A percentile compares a stretch with the other conserved stretches of the same genome.
These are phyloP conservation scores for Usnea hakonensis DNA, from an alignment of 495 filamentous ascomycete species.

Conservation along the genomic window DNA sequence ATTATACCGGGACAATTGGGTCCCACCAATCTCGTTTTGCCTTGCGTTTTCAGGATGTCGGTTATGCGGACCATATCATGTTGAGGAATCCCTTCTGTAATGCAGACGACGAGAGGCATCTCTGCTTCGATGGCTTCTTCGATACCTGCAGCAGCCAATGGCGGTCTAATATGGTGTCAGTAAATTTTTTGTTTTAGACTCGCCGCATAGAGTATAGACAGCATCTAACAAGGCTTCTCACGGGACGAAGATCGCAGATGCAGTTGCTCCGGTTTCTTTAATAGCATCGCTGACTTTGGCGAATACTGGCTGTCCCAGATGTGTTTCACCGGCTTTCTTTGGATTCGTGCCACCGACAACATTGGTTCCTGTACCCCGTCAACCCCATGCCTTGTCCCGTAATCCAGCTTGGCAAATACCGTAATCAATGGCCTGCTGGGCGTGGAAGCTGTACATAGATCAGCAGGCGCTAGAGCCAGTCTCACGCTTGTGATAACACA, in stretches of 20 bases:
- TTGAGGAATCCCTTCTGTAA: constrained; percentile 97
- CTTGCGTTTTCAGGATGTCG: constrained; percentile 93
- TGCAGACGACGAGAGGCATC: constrained; percentile 88
- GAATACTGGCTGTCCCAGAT: constrained; percentile 92
- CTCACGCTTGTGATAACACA: constrained; percentile 43
- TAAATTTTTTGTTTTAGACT: not conserved
- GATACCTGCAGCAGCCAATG: constrained; percentile 86
- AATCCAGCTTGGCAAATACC: constrained; percentile 46
- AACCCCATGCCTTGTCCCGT: constrained; percentile 18
- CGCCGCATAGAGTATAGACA: not conserved
- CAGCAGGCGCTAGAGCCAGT: constrained; percentile 15
- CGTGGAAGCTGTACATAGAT: constrained; percentile 69
- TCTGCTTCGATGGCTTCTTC: constrained; percentile 94
- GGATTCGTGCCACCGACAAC: constrained; percentile 98
- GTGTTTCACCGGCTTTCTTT: constrained; percentile 87
- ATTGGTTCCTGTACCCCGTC: constrained; percentile 63
- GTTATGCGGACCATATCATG: constrained; percentile 99
- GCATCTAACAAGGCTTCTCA: constrained; percentile 38
- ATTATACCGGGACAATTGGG: constrained; percentile 99
- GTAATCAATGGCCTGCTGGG: constrained; percentile 94
- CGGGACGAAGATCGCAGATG: constrained; percentile 97
- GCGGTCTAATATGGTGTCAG: constrained; percentile 51
- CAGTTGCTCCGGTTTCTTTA: constrained; percentile 82
- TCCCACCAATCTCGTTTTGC: constrained; percentile 90
- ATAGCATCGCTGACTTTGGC: constrained; percentile 80